Evolutionary conservation across 78 protist genomes (phyloP).

Genomic region (Diacronema lutheri): DNA sequence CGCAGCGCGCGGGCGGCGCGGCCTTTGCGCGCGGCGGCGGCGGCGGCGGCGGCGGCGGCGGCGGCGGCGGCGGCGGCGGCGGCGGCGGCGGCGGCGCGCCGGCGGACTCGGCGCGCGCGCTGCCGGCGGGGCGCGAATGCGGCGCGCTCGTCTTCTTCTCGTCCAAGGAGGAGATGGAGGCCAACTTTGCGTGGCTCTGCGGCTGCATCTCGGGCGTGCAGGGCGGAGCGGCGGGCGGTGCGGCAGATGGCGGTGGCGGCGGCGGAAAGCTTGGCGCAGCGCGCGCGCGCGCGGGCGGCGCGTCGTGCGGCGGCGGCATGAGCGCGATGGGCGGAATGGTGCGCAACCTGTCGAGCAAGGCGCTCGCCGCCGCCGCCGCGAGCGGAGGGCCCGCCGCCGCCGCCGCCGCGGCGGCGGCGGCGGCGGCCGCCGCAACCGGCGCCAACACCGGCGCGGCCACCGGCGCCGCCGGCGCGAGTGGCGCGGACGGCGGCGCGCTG

Average conservation of each 20-base stretch:
- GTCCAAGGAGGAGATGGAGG: neutral
- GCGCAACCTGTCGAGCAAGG: neutral
- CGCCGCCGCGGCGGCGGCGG: no score
- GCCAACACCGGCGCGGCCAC: no score
- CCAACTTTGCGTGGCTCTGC: slow-evolving; percentile 5
- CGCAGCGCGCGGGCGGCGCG: neutral
- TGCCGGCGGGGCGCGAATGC: neutral
- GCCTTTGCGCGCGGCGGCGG: neutral
- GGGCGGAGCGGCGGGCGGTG: no score
- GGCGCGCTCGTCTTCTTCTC: neutral
- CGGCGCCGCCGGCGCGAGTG: no score
- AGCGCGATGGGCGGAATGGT: no score
- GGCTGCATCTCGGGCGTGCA: neutral
- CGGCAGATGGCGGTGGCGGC: no score
- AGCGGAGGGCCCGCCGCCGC: neutral
- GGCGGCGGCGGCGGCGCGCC: neutral
- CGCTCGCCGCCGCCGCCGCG: neutral
- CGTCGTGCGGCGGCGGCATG: no score
- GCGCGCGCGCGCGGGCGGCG: no score
- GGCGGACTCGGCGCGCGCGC: no score
- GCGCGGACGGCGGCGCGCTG: no score
- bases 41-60: neutral
- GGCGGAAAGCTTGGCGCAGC: no score
- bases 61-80: slow-evolving; percentile 9
- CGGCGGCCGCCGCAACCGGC: no score